phyloP scores from a whole-genome alignment of 202 grass and related monocot genomes.

The Panicum virgatum region DNA sequence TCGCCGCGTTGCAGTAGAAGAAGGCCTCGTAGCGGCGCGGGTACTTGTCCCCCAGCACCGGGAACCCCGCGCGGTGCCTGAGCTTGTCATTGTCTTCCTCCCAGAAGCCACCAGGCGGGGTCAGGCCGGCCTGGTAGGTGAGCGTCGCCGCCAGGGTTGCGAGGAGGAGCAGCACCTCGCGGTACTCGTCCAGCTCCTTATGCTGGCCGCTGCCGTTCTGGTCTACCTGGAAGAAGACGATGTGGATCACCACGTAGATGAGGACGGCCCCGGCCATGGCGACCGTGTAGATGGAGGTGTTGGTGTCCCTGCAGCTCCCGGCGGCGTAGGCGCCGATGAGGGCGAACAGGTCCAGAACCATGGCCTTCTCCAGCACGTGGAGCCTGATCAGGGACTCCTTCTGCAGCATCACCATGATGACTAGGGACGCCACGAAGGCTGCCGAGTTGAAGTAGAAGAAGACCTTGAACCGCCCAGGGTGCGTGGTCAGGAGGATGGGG shows the following conservation, averaged over 20 bases:
- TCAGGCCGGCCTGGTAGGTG: conserved; percentile 44
- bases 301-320: conserved; percentile 14
- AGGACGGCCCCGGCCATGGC: neutral
- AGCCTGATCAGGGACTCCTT: neutral
- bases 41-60: conserved; percentile 34
- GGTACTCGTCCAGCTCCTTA: neutral
- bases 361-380: conserved; percentile 3
- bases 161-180: conserved; percentile 32
- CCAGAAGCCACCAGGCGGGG: conserved; percentile 39
- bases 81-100: no score
- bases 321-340: conserved; percentile 34
- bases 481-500: neutral
- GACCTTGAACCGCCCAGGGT: conserved; percentile 17
- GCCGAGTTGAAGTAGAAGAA: conserved; percentile 53
- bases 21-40: conserved; percentile 25
- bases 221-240: conserved; percentile 6
- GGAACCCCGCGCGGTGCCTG: neutral
- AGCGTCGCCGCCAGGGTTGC: conserved; percentile 32
- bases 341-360: conserved; percentile 37
- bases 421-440: conserved; percentile 40
- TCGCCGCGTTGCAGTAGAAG: conserved; percentile 40
- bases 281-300: neutral
- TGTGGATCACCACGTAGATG: conserved; percentile 4
- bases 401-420: conserved; percentile 43
- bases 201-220: no score